Evolutionary conservation across 306 rosid genomes (phyloP), one percentile per base, ranked within the genome.

Genomic region (Datisca glomerata): DNA sequence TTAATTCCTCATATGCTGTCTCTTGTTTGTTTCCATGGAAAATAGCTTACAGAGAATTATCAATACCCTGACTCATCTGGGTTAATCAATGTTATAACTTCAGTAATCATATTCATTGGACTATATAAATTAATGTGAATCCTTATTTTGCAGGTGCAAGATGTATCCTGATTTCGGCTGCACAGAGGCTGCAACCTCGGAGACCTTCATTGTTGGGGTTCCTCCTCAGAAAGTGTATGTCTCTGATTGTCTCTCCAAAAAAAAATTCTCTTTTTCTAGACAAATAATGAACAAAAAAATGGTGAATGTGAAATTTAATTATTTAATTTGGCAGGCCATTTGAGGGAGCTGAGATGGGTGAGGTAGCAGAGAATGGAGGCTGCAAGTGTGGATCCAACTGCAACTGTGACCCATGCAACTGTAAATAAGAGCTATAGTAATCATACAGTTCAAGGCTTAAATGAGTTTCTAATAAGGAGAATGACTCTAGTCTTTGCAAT

Each of bases 371-470:
- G 53, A 57, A 47, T 19, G 80, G 15, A 32, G 81, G 78, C 33
- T 78, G 86, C 79, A 78, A 78, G 55, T 78, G 86, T 49, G 86
- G 86, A 10, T 9, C 41, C 5, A 66, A 66, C 73, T 78, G 86
- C 75, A 53, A 53, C 22, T 78, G 86, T 50, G 44, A 73, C 34
- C 78, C 81, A 4, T 78, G 86, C 70, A 73, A 14, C 36, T 86
- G 96, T 43, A 60, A 80, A 50, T 81, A 86, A 79, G 40, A 7
- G 9, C n/a, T n/a, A n/a, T n/a, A n/a, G n/a, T n/a, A n/a, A n/a
- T n/a, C n/a, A n/a, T n/a, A 8, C 7, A 24, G 5, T 35, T 22
- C 25, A n/a, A n/a, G n/a, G n/a, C n/a, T n/a, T n/a, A n/a, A n/a
- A n/a, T n/a, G n/a, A n/a, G n/a, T n/a, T n/a, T n/a, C n/a, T n/a